phyloP scores from a whole-genome alignment of 164 flowering plant species.

The Platanus orientalis region DNA sequence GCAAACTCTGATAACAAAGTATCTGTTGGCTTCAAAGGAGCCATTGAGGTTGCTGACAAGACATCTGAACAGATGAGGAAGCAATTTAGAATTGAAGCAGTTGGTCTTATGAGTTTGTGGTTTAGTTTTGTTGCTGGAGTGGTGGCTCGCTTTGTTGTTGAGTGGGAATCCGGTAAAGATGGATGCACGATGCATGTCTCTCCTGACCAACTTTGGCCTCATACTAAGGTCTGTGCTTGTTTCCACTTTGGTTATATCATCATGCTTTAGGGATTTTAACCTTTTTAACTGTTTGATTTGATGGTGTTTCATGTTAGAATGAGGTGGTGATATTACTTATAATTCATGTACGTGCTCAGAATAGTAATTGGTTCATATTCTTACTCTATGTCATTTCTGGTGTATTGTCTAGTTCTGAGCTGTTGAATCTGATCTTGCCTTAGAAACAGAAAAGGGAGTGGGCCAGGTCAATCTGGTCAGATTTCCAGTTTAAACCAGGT shows the following conservation, averaged over 20 bases:
- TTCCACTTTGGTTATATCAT: not conserved
- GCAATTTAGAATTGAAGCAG: conserved; percentile 91
- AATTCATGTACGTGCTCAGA: too few species aligned
- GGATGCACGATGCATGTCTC: conserved; percentile 99
- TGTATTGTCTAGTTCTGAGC: too few species aligned
- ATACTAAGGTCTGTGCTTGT: conserved; percentile 70
- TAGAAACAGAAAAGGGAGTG: too few species aligned
- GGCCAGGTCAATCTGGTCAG: too few species aligned
- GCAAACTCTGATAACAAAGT: conserved; percentile 44
- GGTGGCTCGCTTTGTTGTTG: conserved; percentile 96
- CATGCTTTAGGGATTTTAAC: not conserved
- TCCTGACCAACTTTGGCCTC: conserved; percentile 99
- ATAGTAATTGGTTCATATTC: too few species aligned
- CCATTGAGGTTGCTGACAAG: conserved; percentile 50
- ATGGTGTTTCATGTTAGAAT: too few species aligned
- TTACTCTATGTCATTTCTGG: too few species aligned
- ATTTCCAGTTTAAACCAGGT: too few species aligned
- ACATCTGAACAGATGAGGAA: conserved; percentile 72
- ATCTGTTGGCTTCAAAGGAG: conserved; percentile 37
- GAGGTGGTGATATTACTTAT: too few species aligned
- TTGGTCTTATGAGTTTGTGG: conserved; percentile 96
- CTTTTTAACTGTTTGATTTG: not conserved
- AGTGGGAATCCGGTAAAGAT: conserved; percentile 95
- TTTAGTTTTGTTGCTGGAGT: conserved; percentile 94
- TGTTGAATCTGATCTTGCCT: too few species aligned